These are phyloP conservation scores for Xylaria sp. DNA, from an alignment of 2,329 filamentous ascomycete species.

Conservation along the genomic window DNA sequence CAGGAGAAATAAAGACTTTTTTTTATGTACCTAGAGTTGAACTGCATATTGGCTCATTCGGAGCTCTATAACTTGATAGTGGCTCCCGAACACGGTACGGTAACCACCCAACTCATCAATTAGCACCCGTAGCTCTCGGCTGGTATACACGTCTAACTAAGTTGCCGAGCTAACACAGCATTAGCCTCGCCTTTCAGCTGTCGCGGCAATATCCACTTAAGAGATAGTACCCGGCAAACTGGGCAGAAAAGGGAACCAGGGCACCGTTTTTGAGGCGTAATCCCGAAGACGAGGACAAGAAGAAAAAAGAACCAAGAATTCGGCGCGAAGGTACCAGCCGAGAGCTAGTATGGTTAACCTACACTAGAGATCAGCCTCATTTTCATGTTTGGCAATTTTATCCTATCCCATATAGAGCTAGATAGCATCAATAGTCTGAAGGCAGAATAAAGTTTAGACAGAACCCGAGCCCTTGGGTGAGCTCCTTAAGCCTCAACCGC, in stretches of 20 bases:
- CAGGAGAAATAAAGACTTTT: not conserved
- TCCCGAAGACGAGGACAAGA: not conserved
- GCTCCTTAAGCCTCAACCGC: constrained; percentile 6
- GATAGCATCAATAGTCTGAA: not conserved
- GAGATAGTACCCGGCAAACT: not conserved
- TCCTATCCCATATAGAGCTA: not conserved
- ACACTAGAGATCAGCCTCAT: not conserved
- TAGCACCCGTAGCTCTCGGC: not conserved
- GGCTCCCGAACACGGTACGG: not conserved
- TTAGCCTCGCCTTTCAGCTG: constrained; percentile 21
- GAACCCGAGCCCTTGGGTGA: constrained; percentile 4
- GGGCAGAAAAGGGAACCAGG: not conserved
- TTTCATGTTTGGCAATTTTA: not conserved
- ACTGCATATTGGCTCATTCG: no score
- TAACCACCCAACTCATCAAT: not conserved
- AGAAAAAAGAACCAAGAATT: not conserved
- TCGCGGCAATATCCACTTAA: not conserved
- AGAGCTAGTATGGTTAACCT: not conserved
- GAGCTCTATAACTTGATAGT: not conserved
- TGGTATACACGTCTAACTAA: not conserved
- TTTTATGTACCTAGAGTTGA: not conserved
- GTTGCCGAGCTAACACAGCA: not conserved
- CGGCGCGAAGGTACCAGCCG: not conserved
- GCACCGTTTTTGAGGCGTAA: not conserved
- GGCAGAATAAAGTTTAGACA: constrained; percentile 13